phyloP scores from a whole-genome alignment of 345 rosid genomes.

The Arabis hirsuta region DNA sequence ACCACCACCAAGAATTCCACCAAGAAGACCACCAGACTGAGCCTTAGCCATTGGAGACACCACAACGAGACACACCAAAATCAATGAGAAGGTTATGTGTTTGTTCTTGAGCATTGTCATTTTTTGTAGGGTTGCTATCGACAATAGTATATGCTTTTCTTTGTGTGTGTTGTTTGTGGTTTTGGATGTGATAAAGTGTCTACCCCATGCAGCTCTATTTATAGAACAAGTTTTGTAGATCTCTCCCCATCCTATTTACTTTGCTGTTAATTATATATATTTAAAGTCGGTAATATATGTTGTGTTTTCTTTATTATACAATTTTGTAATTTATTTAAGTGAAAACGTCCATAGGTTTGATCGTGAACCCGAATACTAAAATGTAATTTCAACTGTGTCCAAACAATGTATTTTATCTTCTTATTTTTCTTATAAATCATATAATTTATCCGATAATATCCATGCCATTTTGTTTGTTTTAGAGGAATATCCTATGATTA shows the following conservation, averaged over 20 bases:
- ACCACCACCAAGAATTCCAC: slow-evolving; percentile 31
- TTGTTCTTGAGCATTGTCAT: slow-evolving; percentile 39
- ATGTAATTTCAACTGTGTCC: not conserved
- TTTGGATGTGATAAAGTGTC: slow-evolving; percentile 41
- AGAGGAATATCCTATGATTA: not conserved
- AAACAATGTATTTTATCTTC: not conserved
- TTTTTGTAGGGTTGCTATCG: not conserved
- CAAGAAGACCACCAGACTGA: slow-evolving; percentile 43
- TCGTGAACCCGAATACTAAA: slow-evolving; percentile 9
- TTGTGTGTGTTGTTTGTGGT: slow-evolving; percentile 20
- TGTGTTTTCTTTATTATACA: not conserved
- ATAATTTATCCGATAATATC: not conserved
- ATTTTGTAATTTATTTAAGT: not conserved
- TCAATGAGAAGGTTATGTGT: slow-evolving; percentile 26
- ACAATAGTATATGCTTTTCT: not conserved
- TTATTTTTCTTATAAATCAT: not conserved
- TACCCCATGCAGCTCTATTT: slow-evolving; percentile 41
- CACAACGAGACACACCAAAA: slow-evolving; percentile 36
- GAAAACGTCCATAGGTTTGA: slow-evolving; percentile 3
- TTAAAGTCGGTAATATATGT: slow-evolving; percentile 2
- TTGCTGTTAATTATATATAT: not conserved
- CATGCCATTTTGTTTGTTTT: not conserved
- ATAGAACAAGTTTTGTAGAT: slow-evolving; percentile 31
- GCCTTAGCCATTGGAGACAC: slow-evolving; percentile 53
- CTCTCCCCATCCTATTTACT: not conserved